These are phyloP conservation scores for Pseudogymnoascus sp. DNA, from an alignment of 2,329 filamentous ascomycete genomes.

Conservation along the genomic window DNA sequence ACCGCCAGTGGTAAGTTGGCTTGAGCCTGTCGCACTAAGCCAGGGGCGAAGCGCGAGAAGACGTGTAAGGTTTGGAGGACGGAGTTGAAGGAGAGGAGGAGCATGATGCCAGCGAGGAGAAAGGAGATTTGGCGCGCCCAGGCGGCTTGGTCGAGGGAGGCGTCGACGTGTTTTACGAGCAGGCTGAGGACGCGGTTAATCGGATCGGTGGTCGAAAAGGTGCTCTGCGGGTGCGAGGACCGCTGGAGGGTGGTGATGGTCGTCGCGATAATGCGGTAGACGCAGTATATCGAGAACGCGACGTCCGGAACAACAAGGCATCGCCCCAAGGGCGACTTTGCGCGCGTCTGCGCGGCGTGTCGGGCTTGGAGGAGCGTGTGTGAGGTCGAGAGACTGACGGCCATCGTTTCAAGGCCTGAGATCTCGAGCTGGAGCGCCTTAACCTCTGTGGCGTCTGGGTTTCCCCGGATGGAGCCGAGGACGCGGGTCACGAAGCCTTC, in stretches of 20 bases:
- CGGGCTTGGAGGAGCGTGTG: slow-evolving; percentile 55
- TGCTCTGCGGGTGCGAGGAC: slow-evolving; percentile 30
- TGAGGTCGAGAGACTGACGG: slow-evolving; percentile 57
- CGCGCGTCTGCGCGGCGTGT: slow-evolving; percentile 54
- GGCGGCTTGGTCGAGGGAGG: slow-evolving; percentile 68
- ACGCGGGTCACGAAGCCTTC: slow-evolving; percentile 64
- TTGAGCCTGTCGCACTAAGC: slow-evolving; percentile 58
- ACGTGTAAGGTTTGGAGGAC: slow-evolving; percentile 80
- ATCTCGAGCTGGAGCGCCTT: slow-evolving; percentile 64
- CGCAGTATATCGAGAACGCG: slow-evolving; percentile 70
- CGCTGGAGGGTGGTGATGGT: slow-evolving; percentile 59
- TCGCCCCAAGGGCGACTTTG: slow-evolving; percentile 58
- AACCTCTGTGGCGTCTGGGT: slow-evolving; percentile 49
- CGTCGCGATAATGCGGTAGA: slow-evolving; percentile 73
- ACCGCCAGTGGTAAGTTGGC: slow-evolving; percentile 72
- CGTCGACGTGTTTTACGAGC: slow-evolving; percentile 75
- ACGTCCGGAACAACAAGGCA: slow-evolving; percentile 54
- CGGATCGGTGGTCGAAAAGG: slow-evolving; percentile 66
- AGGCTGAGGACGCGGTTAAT: slow-evolving; percentile 77
- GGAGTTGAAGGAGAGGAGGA: slow-evolving; percentile 71
- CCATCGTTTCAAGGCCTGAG: slow-evolving; percentile 71
- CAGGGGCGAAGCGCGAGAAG: slow-evolving; percentile 68
- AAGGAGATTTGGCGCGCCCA: slow-evolving; percentile 85
- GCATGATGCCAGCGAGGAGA: slow-evolving; percentile 71
- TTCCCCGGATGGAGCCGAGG: slow-evolving; percentile 61